Percentiles rank a stretch among this genome's conserved stretches.
Evolutionary conservation across 2,329 filamentous ascomycete species (phyloP).

Genomic region (Penicillium sp.): DNA sequence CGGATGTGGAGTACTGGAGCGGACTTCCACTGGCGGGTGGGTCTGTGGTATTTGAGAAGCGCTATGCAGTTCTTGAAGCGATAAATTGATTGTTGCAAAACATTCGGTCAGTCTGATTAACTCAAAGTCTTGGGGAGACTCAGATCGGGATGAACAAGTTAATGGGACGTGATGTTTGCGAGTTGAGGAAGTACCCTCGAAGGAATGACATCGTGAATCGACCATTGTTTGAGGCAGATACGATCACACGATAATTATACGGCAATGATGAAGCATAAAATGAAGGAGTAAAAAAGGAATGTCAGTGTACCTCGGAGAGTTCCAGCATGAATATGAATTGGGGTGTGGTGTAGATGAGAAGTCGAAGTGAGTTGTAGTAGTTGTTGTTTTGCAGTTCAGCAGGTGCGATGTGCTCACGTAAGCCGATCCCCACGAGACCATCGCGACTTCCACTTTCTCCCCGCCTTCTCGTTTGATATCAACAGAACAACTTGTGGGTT

Average conservation of each 20-base stretch:
- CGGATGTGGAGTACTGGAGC: background rate
- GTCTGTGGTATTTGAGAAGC: constrained; percentile 12
- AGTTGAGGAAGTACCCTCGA: constrained; percentile 26
- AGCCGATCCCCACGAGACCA: background rate
- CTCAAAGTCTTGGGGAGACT: constrained; percentile 9
- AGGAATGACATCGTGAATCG: constrained; percentile 31
- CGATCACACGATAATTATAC: constrained; percentile 3
- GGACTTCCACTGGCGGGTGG: background rate
- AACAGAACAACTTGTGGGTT: no score
- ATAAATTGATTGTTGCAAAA: constrained; percentile 23
- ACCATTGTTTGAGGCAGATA: constrained; percentile 23
- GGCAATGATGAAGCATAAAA: background rate
- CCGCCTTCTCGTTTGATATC: no score
- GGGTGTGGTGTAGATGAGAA: background rate
- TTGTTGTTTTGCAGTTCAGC: no score
- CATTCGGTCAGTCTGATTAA: constrained; percentile 9
- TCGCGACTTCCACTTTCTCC: constrained; percentile 5
- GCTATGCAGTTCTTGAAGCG: constrained; percentile 16
- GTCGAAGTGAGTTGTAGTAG: background rate
- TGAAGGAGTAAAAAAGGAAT: constrained; percentile 20
- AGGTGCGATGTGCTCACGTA: constrained; percentile 4
- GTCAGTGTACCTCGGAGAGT: background rate
- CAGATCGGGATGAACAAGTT: constrained; percentile 17
- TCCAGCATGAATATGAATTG: background rate
- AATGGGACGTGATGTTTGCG: constrained; percentile 12